phyloP scores from a whole-genome alignment of 306 rosid genomes.

The Acacia acuminata region DNA sequence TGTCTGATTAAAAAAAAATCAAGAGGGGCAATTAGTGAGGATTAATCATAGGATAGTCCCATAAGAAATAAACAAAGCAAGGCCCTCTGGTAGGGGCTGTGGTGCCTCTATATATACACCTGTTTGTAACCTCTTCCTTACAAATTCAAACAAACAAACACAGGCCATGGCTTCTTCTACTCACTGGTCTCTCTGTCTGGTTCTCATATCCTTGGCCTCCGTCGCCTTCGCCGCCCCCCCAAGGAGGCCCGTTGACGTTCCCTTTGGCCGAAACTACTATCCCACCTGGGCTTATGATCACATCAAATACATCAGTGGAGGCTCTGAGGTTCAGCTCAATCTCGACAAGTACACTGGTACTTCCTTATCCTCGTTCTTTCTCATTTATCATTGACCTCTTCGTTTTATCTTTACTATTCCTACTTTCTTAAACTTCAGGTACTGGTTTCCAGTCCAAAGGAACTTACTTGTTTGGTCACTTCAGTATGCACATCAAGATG shows the following conservation, averaged over 20 bases:
- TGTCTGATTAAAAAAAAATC: too few relatives aligned
- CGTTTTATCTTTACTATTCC: background rate
- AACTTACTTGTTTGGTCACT: conserved; percentile 80
- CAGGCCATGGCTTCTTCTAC: conserved; percentile 39
- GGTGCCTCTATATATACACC: background rate
- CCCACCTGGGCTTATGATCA: conserved; percentile 93
- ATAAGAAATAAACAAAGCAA: background rate
- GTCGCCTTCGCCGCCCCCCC: conserved; percentile 43
- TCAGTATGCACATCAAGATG: conserved; percentile 78
- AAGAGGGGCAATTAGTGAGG: too few relatives aligned
- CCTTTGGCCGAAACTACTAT: conserved; percentile 63
- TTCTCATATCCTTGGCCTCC: conserved; percentile 31
- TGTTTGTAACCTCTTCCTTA: background rate
- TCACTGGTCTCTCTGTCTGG: conserved; percentile 28
- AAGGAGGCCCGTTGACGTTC: conserved; percentile 47
- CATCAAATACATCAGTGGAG: conserved; percentile 74
- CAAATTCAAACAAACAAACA: background rate
- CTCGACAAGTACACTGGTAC: conserved; percentile 83
- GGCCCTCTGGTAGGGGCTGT: background rate
- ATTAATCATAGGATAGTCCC: background rate
- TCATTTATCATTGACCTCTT: background rate
- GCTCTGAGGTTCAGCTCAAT: conserved; percentile 64
- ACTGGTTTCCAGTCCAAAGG: conserved; percentile 96
- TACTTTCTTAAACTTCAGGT: conserved; percentile 36
- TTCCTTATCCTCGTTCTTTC: background rate